phyloP scores from a whole-genome alignment of 2,329 filamentous ascomycete species.

The Paraphaeosphaeria sporulosa region DNA sequence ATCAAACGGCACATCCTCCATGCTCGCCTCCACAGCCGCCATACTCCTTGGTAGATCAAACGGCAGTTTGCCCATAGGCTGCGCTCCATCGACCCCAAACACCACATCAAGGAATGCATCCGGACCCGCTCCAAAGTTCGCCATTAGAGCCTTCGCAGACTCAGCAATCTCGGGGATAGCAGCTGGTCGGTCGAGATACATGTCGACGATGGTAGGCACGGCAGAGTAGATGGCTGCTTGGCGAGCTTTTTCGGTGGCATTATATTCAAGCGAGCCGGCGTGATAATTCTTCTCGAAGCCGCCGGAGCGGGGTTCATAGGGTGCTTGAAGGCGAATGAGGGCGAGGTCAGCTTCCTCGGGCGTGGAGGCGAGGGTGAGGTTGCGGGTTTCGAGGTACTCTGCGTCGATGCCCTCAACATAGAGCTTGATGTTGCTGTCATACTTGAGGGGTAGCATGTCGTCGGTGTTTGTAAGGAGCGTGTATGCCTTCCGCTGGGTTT shows the following conservation, averaged over 20 bases:
- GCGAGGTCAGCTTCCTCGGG: conserved; percentile 53
- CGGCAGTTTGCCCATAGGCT: conserved; percentile 54
- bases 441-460: conserved; percentile 38
- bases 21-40: conserved; percentile 50
- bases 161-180: conserved; percentile 54
- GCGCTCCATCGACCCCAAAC: conserved; percentile 46
- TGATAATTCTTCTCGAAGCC: conserved; percentile 53
- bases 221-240: conserved; percentile 50
- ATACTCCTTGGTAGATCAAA: conserved; percentile 58
- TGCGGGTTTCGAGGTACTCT: conserved; percentile 40
- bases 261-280: conserved; percentile 53
- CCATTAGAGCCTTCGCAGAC: conserved; percentile 48
- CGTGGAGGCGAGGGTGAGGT: conserved; percentile 43
- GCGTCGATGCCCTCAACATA: conserved; percentile 48
- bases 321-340: conserved; percentile 50
- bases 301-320: conserved; percentile 52
- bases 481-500: conserved; percentile 48
- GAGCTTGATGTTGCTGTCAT: conserved; percentile 32
- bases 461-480: conserved; percentile 49
- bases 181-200: conserved; percentile 55
- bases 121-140: conserved; percentile 50
- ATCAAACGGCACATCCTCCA: conserved; percentile 50
- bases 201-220: conserved; percentile 53
- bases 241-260: conserved; percentile 47
- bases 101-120: conserved; percentile 57